Evolutionary conservation across 2,329 filamentous ascomycete genomes (phyloP), one percentile per base, ranked within the genome.

Genomic region (Ascosphaera aggregata): DNA sequence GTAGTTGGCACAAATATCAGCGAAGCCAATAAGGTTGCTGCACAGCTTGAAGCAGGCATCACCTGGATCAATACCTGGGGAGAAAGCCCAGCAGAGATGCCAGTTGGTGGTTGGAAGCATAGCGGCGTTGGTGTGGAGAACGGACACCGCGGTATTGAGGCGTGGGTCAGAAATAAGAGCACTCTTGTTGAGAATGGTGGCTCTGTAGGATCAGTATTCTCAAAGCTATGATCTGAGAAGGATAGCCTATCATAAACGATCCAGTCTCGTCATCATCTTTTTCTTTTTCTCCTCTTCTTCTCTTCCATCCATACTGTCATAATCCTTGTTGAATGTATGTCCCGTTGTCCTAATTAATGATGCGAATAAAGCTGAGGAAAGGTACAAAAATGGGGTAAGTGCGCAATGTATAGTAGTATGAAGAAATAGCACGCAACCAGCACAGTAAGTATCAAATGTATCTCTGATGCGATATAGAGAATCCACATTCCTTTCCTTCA

Each of bases 61-160:
- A 91, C 80, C 1, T 92, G 82, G 82, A 67, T 92, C 39, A 92
- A 92, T 55, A 84, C 80, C 0, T 92, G 84, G 84, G 82, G 84
- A n/a, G 82, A 92, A 61, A 76, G 70, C 37, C 82, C 82, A 0
- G 80, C 84, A 0, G 82, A 92, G 63, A 92, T 92, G 84, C 77
- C 78, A 2, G 82, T 92, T 0, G 82, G 82, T 8, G 82, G 82
- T 0, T 92, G 82, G 84, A 92, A 92, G 63, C 68, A 79, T 66
- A 91, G 81, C 52, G 84, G 84, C 24, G 60, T 92, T 8, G 82
- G 82, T 0, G 74, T 91, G 1, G 82, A 92, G 64, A 93, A 93
- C 54, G 84, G 82, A 2, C 65, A 73, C 42, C 71, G 69, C 49
- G 82, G 82, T 0, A 65, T 93, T 40, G 75, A 79, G 55, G 76